A percentile compares a stretch with the other conserved stretches of the same genome.
These are phyloP conservation scores for Nidula niveotomentosa DNA, from an alignment of 1,284 basidiomycete genomes.

Conservation along the genomic window DNA sequence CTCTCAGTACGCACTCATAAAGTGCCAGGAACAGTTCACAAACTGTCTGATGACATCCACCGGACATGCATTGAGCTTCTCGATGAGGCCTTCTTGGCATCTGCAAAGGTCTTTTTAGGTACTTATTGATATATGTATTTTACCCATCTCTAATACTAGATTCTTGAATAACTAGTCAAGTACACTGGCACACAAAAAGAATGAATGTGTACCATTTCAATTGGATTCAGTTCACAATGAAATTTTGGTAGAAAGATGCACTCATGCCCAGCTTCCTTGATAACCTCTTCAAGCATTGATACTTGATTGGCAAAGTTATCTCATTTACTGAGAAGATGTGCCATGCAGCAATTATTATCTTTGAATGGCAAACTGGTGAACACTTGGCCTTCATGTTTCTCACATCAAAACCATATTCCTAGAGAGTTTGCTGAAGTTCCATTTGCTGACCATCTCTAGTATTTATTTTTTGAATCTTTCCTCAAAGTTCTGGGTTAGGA, in stretches of 20 bases:
- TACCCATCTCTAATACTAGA: neutral
- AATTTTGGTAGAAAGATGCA: neutral
- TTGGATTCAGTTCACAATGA: neutral
- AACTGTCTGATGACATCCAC: too few species aligned
- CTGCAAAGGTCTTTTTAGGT: neutral
- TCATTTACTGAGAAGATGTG: neutral
- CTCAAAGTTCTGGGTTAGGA: constrained; percentile 13
- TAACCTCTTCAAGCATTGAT: neutral
- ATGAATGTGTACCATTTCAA: neutral
- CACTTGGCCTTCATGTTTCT: neutral
- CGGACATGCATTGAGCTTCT: too few species aligned
- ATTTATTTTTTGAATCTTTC: constrained; percentile 6
- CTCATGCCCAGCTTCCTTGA: neutral
- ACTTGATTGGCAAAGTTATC: neutral
- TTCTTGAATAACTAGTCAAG: too few species aligned
- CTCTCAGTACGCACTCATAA: too few species aligned
- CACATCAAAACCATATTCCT: neutral
- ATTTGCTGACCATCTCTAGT: neutral
- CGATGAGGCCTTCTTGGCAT: neutral
- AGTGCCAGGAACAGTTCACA: too few species aligned
- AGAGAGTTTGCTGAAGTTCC: neutral
- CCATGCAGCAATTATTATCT: neutral
- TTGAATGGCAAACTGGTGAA: neutral
- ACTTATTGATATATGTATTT: neutral
- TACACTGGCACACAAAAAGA: neutral